Evolutionary conservation across 768 basidiomycete species (phyloP), one percentile per base, ranked within the genome.

Genomic region (Podaxis sp.): DNA sequence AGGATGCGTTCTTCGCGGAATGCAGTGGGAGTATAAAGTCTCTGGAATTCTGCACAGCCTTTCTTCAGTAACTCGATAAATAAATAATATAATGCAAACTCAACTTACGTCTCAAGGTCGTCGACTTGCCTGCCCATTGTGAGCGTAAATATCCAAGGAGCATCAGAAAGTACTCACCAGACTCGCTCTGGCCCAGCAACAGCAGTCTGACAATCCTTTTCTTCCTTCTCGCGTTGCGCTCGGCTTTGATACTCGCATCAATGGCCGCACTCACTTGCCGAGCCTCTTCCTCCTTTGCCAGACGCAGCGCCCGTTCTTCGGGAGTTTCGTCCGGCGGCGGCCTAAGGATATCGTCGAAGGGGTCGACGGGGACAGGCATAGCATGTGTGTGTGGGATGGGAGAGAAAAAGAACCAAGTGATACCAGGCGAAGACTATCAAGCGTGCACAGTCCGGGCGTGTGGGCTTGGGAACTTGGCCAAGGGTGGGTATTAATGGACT

Each of bases 161-260:
- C 43, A 49, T 33, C 24, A 25, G 3, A 57, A 36, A 29, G 5
- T 22, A 74, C 86, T 66, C 71, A 87, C 90, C 90, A 6, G 87
- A 90, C 77, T 93, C 91, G 75, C 88, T 90, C 78, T 93, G 91
- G 6, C 91, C 91, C 1, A 93, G 83, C 22, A 93, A 78, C 50
- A 93, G 76, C 13, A 93, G 80, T 63, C 88, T 78, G 59, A 93
- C 91, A 61, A 90, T 80, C 52, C 82, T 82, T 71, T 81, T 86
- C 79, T 89, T 91, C 75, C 84, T 82, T 63, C 80, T 71, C 1
- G 84, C 81, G 67, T 85, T 86, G 37, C 81, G 80, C 70, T 89
- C 86, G 4, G 80, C 79, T 69, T 83, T 86, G 77, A 94, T 85
- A 54, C 79, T 77, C 61, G 90, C 88, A 77, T 93, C 91, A 75